A percentile compares a stretch with the other conserved stretches of the same genome.
These are phyloP conservation scores for Prunella vulgaris DNA, from an alignment of 257 asterid species.

Conservation along the genomic window DNA sequence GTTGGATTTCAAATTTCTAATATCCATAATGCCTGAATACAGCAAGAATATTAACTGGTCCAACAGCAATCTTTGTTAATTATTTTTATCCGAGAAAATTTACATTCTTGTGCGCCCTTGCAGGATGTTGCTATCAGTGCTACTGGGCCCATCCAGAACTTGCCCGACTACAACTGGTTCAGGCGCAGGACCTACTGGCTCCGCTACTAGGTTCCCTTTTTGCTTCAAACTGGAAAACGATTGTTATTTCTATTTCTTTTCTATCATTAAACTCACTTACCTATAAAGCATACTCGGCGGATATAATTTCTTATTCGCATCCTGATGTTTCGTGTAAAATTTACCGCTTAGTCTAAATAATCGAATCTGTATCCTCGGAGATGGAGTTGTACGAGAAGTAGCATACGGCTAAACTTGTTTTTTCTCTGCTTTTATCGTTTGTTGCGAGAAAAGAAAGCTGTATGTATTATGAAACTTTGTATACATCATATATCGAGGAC, in stretches of 20 bases:
- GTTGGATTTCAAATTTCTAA: background rate
- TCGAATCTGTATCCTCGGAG: constrained; percentile 21
- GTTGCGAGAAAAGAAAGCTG: constrained; percentile 5
- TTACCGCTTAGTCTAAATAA: constrained; percentile 31
- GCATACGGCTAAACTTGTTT: background rate
- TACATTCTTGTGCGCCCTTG: background rate
- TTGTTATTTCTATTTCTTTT: constrained; percentile 12
- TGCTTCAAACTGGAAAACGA: constrained; percentile 8
- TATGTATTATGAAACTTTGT: background rate
- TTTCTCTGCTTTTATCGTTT: background rate
- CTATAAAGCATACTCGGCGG: constrained; percentile 10
- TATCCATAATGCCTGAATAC: background rate
- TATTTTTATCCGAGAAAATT: background rate
- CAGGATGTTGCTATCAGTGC: constrained; percentile 91
- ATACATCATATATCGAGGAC: background rate
- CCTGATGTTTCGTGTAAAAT: constrained; percentile 25
- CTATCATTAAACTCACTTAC: constrained; percentile 1
- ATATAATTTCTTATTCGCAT: background rate
- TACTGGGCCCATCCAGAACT: constrained; percentile 66
- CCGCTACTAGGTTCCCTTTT: constrained; percentile 62
- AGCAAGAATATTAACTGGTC: background rate
- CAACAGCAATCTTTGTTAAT: too few relatives aligned
- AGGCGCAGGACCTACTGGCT: constrained; percentile 99
- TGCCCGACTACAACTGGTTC: constrained; percentile 99
- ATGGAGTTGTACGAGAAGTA: background rate